Base-by-base conservation (phyloP, 805 yeast species). In the Middelhovenomyces tepae region DNA sequence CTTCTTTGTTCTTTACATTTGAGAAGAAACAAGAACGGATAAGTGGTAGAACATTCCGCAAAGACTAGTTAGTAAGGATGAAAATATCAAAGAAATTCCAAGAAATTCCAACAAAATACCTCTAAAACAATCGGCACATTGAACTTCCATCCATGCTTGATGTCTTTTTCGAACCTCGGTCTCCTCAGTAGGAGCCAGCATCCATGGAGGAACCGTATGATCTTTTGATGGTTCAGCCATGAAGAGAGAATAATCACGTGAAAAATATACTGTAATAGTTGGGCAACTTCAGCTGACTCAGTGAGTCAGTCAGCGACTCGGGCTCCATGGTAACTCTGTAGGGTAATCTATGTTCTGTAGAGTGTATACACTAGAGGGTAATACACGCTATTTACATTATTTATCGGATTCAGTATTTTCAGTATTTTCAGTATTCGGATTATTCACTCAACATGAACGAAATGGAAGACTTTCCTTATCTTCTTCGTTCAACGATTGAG, bases 171-270 rank as follows among this genome's bases (percentile, higher is more conserved):
- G 46, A 24, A 58, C 45, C 37, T 46, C 53, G 42, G 51, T 54
- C 35, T 58, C 63, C 28, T 58, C 62, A 38, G 51, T 37, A 3
- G 62, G 63, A 5, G 62, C 56, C 24, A 58, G 43, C 31, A 58
- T 48, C 62, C 62, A 58, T n/a, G 51, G 45, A 2, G 62, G 62
- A 3, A 48, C 38, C 22, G 31, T 36, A 2, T 28, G 13, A 32
- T 15, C 34, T 26, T 13, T 5, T 5, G 19, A 26, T 26, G 17
- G 5, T 9, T 26, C 19, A 16, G 15, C 29, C 5, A 9, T 21
- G n/a, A n/a, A n/a, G n/a, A n/a, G n/a, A n/a, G n/a, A n/a, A n/a
- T n/a, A n/a, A n/a, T n/a, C n/a, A n/a, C n/a, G n/a, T n/a, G n/a
- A n/a, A n/a, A n/a, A n/a, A n/a, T n/a, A n/a, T n/a, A n/a, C n/a